phyloP scores from a whole-genome alignment of 257 asterid species.

The Penstemon davidsonii region DNA sequence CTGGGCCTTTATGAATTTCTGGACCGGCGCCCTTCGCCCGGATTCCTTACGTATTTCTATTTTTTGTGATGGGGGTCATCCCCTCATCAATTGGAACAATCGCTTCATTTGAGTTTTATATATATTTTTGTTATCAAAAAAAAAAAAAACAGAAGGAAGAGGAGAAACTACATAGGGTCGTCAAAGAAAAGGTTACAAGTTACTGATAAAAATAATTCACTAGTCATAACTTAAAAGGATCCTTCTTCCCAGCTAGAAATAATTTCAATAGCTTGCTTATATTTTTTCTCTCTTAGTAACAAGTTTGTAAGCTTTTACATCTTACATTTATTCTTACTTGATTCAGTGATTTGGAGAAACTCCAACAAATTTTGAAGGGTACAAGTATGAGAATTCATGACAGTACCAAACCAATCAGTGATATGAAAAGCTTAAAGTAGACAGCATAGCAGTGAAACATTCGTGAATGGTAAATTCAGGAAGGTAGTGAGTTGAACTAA shows the following conservation, averaged over 20 bases:
- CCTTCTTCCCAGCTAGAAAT: not conserved
- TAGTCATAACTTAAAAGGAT: not conserved
- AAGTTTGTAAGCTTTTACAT: not conserved
- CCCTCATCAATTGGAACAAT: too few species aligned
- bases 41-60: too few species aligned
- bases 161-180: not conserved
- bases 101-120: too few species aligned
- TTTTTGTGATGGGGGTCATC: too few species aligned
- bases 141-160: not conserved
- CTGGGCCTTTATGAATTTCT: too few species aligned
- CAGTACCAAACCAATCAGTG: not conserved
- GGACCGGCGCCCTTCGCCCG: too few species aligned
- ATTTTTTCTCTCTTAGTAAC: not conserved
- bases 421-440: not conserved
- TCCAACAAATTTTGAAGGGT: not conserved
- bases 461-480: not conserved
- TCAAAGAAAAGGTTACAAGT: not conserved
- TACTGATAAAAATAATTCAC: not conserved
- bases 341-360: not conserved
- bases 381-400: not conserved
- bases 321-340: not conserved
- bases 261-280: not conserved
- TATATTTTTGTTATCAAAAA: too few species aligned
- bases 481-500: not conserved
- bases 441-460: not conserved